Evolutionary conservation across 2,329 filamentous ascomycete genomes (phyloP).

Genomic region (Cytospora chrysosperma): DNA sequence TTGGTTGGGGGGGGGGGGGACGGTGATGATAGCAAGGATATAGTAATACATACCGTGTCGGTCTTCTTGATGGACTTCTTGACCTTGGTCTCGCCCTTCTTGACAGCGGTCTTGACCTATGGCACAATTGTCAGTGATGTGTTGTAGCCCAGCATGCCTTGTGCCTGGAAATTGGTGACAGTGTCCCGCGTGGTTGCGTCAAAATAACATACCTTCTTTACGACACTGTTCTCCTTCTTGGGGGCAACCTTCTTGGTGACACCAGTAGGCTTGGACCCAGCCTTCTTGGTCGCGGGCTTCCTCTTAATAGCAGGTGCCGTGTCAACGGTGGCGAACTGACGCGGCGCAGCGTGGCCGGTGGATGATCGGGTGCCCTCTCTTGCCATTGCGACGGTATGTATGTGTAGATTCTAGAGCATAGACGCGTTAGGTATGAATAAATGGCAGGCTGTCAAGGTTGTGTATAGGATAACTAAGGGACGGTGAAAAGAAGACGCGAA

Average conservation of each 20-base stretch:
- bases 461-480: no score
- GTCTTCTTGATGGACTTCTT: constrained; percentile 28
- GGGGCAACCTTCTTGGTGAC: constrained; percentile 39
- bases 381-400: constrained; percentile 37
- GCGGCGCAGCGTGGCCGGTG: constrained; percentile 53
- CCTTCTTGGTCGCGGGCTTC: constrained; percentile 31
- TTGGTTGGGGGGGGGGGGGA: no score
- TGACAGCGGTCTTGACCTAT: constrained; percentile 34
- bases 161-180: no score
- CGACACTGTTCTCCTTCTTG: constrained; percentile 36
- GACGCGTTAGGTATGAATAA: constrained; percentile 8
- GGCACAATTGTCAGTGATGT: not conserved
- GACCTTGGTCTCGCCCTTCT: constrained; percentile 32
- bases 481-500: not conserved
- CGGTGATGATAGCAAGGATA: not conserved
- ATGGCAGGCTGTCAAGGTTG: not conserved
- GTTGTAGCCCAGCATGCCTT: not conserved
- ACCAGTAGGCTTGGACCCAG: constrained; percentile 34
- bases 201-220: constrained; percentile 32
- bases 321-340: constrained; percentile 50
- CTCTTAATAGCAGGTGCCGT: constrained; percentile 47
- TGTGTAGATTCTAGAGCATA: not conserved
- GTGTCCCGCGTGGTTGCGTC: not conserved
- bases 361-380: constrained; percentile 52
- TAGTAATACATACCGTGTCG: constrained; percentile 22